A percentile compares a stretch with the other conserved stretches of the same genome.
Evolutionary conservation across 73 alveolate species (phyloP).

Genomic region (Paramecium pentaurelia): DNA sequence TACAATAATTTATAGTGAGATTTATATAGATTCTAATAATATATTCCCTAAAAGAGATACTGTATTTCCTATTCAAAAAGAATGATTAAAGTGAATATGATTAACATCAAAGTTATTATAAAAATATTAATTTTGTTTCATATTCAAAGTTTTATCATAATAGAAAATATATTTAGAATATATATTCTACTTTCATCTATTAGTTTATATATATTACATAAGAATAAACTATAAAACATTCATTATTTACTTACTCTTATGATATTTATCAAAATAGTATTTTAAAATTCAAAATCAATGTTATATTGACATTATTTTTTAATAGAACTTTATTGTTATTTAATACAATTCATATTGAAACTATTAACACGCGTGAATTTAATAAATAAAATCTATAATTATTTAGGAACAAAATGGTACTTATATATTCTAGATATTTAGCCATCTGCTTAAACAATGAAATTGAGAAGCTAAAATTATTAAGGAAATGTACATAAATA

Average conservation of each 20-base stretch:
- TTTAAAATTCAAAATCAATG: neutral
- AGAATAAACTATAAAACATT: too few relatives aligned
- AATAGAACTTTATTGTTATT: neutral
- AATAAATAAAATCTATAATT: neutral
- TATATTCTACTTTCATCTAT: neutral
- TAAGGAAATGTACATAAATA: conserved; percentile 73
- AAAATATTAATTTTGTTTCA: neutral
- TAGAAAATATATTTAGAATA: neutral
- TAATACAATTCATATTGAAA: neutral
- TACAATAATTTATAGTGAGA: neutral
- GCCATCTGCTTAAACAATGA: conserved; percentile 59
- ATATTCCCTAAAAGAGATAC: too few relatives aligned
- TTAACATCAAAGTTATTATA: neutral
- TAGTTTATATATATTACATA: too few relatives aligned
- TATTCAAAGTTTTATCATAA: neutral
- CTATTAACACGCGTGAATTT: conserved; percentile 1
- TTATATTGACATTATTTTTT: neutral
- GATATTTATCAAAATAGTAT: neutral
- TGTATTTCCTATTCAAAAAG: too few relatives aligned
- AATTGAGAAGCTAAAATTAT: conserved; percentile 76
- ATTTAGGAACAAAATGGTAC: neutral
- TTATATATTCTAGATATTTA: neutral
- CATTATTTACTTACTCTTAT: too few relatives aligned
- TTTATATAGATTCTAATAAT: too few relatives aligned
- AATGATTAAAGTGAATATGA: too few relatives aligned